A percentile compares a stretch with the other conserved stretches of the same genome.
Evolutionary conservation across 345 rosid species (phyloP).

Genomic region (Gossypium sturtianum): DNA sequence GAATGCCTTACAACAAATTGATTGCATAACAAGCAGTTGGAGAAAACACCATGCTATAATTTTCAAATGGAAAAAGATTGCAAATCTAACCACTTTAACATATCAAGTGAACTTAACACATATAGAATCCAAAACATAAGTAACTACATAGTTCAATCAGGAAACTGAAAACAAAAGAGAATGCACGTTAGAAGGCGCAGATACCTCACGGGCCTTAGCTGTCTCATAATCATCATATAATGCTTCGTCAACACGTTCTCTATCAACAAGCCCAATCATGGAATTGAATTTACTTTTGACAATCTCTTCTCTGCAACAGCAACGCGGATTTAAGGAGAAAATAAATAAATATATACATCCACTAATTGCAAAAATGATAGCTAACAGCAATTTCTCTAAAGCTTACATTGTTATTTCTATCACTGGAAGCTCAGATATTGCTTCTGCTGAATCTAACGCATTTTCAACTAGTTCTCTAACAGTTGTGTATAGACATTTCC

Average conservation of each 20-base stretch:
- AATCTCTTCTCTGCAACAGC: constrained; percentile 75
- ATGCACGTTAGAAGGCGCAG: constrained; percentile 11
- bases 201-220: constrained; percentile 85
- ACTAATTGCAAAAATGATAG: background rate
- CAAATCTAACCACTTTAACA: background rate
- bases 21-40: background rate
- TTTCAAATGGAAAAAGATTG: background rate
- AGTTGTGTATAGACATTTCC: constrained; percentile 84
- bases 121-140: background rate
- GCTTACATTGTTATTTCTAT: constrained; percentile 81
- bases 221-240: constrained; percentile 92
- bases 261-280: constrained; percentile 88
- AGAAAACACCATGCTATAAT: background rate
- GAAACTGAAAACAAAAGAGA: constrained; percentile 13
- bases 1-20: background rate
- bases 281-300: constrained; percentile 80
- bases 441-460: constrained; percentile 90
- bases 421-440: constrained; percentile 84
- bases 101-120: background rate
- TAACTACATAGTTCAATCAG: background rate
- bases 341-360: background rate
- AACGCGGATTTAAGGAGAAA: background rate
- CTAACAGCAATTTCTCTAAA: background rate
- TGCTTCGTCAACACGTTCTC: constrained; percentile 74
- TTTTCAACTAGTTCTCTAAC: constrained; percentile 93